Conservation (phyloP, 2,329 filamentous ascomycete genomes). For the Phaeomoniella chlamydospora region DNA sequence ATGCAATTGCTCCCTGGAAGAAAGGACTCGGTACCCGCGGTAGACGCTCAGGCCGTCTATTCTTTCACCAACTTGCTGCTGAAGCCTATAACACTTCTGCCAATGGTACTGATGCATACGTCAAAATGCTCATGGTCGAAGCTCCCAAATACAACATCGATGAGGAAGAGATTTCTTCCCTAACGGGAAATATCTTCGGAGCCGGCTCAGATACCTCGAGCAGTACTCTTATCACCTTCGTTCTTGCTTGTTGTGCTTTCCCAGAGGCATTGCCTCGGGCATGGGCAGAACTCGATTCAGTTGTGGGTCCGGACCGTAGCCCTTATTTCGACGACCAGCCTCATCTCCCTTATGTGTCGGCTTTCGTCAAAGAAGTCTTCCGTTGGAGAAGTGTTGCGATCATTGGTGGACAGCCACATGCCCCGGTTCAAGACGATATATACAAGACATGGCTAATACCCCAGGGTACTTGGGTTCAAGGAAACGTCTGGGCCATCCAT, state of each 20-base stretch:
- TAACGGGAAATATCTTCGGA: slow-evolving; percentile 28
- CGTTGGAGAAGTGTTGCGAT: slow-evolving; percentile 21
- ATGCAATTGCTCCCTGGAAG: slow-evolving; percentile 36
- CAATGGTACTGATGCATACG: slow-evolving; percentile 24
- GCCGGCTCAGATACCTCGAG: slow-evolving; percentile 16
- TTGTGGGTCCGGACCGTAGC: slow-evolving; percentile 16
- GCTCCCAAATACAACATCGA: slow-evolving; percentile 30
- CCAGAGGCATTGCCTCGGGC: slow-evolving; percentile 12
- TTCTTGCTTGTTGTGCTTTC: slow-evolving; percentile 15
- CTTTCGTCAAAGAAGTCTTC: slow-evolving; percentile 21
- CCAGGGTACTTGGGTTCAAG: slow-evolving; percentile 9
- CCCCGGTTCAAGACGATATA: slow-evolving; percentile 12
- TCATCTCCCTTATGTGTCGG: slow-evolving; percentile 21
- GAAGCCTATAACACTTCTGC: slow-evolving; percentile 31
- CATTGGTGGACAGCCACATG: slow-evolving; percentile 17
- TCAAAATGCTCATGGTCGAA: slow-evolving; percentile 33
- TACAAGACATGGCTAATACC: slow-evolving; percentile 16
- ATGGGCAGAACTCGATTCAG: slow-evolving; percentile 19
- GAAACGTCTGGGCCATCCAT: slow-evolving; percentile 15
- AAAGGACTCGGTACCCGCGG: slow-evolving; percentile 24
- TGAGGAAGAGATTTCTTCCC: slow-evolving; percentile 28
- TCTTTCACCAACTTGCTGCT: slow-evolving; percentile 38
- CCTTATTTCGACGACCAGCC: slow-evolving; percentile 22
- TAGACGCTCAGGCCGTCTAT: slow-evolving; percentile 31
- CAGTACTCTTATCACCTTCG: slow-evolving; percentile 15